Conservation (phyloP, 192 early-diverging fungal genomes). For the Cetraspora pellucida region DNA sequence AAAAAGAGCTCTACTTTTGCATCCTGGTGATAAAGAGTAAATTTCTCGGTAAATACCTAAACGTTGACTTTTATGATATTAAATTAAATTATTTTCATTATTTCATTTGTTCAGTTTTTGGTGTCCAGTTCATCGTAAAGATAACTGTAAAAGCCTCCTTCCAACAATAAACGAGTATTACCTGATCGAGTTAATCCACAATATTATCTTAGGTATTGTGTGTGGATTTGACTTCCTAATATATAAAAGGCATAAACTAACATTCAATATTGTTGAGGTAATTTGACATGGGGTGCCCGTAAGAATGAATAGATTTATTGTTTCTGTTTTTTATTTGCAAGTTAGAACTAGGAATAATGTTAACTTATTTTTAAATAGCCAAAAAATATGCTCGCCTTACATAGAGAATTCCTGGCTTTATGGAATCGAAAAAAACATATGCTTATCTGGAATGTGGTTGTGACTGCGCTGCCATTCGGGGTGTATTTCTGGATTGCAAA, state of each 20-base stretch:
- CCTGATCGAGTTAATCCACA: not conserved
- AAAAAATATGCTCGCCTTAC: not conserved
- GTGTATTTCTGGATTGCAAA: not conserved
- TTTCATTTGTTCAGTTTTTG: conserved; percentile 6
- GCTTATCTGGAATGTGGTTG: not conserved
- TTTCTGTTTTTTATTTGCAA: not conserved
- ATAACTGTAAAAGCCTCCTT: conserved; percentile 2
- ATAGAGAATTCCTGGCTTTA: conserved; percentile 1
- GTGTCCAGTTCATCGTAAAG: conserved; percentile 24
- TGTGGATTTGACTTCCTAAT: conserved; percentile 5
- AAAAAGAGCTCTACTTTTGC: conserved; percentile 2
- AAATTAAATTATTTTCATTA: not conserved
- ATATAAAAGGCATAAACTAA: not conserved
- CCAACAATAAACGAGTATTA: conserved; percentile 20
- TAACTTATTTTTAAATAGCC: not conserved
- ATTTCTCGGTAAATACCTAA: not conserved
- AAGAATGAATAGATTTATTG: not conserved
- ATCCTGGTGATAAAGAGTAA: conserved; percentile 20
- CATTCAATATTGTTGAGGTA: conserved; percentile 10
- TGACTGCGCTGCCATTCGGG: not conserved
- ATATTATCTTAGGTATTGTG: not conserved
- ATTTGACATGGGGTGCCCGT: not conserved
- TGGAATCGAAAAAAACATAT: not conserved
- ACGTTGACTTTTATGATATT: not conserved
- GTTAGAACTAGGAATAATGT: not conserved